Conservation (phyloP, 2,329 filamentous ascomycete genomes). For the Cladosporium velox region DNA sequence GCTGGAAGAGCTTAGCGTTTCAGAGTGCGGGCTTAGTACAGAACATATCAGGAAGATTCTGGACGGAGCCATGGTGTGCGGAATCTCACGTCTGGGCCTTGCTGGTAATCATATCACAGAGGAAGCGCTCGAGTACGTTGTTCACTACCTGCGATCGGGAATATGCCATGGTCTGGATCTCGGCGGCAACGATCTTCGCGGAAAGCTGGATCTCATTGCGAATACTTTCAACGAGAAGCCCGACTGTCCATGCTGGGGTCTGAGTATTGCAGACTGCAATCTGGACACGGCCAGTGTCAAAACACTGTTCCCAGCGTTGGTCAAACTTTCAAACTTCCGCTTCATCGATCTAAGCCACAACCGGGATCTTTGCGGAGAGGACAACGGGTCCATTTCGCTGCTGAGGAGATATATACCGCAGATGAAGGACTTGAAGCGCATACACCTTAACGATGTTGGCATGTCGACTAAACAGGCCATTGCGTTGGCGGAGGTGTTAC, state of each 20-base stretch:
- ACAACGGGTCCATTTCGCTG: constrained; percentile 45
- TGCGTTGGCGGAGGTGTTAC: constrained; percentile 83
- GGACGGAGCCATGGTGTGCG: constrained; percentile 78
- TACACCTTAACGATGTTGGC: constrained; percentile 83
- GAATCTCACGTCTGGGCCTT: constrained; percentile 75
- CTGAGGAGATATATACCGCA: constrained; percentile 84
- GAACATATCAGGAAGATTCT: constrained; percentile 73
- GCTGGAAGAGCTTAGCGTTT: constrained; percentile 80
- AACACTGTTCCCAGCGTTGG: constrained; percentile 72
- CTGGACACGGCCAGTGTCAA: constrained; percentile 72
- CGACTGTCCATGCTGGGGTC: constrained; percentile 67
- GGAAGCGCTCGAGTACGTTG: constrained; percentile 73
- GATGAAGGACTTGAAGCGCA: constrained; percentile 73
- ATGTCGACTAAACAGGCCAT: constrained; percentile 88
- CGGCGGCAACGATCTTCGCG: constrained; percentile 73
- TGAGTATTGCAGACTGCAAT: constrained; percentile 85
- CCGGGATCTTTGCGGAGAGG: constrained; percentile 65
- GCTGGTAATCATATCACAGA: constrained; percentile 78
- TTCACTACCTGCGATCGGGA: constrained; percentile 72
- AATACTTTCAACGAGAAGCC: constrained; percentile 50
- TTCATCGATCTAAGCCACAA: constrained; percentile 95
- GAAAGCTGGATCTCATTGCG: constrained; percentile 49
- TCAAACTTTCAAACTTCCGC: constrained; percentile 70
- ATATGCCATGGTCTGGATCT: constrained; percentile 86
- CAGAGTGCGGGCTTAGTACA: constrained; percentile 72